Percentiles rank a stretch among this genome's conserved stretches.
Evolutionary conservation across 2,329 filamentous ascomycete species (phyloP).

Genomic region (Catunica adiposa): DNA sequence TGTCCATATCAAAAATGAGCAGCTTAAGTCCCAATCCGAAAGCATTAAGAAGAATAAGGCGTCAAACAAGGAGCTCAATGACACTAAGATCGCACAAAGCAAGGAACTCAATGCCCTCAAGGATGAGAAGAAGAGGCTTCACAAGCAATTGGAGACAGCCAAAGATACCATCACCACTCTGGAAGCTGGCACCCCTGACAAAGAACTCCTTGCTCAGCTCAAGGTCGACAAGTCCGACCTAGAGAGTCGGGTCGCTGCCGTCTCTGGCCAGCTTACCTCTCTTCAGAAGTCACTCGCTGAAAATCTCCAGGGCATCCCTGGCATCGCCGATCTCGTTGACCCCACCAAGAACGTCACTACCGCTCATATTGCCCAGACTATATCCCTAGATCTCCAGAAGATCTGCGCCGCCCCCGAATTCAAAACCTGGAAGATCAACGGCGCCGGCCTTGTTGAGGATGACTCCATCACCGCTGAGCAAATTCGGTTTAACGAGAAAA

Average conservation of each 20-base stretch:
- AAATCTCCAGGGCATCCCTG: not conserved
- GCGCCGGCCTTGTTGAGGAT: too few species aligned
- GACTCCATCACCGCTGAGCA: too few species aligned
- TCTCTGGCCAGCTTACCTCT: not conserved
- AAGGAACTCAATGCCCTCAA: not conserved
- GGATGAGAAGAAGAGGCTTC: not conserved
- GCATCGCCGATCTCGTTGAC: not conserved
- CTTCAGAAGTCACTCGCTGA: not conserved
- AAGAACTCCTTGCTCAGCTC: not conserved
- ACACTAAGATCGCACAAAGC: not conserved
- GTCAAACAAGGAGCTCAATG: not conserved
- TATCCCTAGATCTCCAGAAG: not conserved
- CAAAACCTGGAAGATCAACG: not conserved
- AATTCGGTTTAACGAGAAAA: too few species aligned
- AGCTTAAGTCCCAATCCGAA: not conserved
- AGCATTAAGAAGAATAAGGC: not conserved
- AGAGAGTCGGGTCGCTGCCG: not conserved
- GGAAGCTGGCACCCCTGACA: not conserved
- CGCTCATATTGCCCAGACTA: not conserved
- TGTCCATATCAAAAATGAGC: not conserved
- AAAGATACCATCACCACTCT: not conserved
- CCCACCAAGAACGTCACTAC: not conserved
- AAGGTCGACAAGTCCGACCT: not conserved
- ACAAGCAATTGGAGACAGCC: not conserved
- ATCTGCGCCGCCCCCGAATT: not conserved